Evolutionary conservation across 208 protist genomes (phyloP), one percentile per base, ranked within the genome.

Genomic region (Herpetomonas muscarum): DNA sequence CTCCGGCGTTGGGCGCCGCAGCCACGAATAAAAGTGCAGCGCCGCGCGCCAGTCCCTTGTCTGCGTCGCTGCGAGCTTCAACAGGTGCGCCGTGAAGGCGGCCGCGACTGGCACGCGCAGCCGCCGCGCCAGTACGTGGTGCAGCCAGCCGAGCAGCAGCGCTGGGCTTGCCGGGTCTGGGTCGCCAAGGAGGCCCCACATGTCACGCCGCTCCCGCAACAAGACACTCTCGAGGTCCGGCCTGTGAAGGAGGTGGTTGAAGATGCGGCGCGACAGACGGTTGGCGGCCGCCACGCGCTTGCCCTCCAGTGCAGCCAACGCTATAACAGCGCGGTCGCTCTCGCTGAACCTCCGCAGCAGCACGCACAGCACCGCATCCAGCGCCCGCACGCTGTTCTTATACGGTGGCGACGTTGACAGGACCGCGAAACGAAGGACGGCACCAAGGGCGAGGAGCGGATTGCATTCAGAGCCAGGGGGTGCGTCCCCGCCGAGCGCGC

Each of bases 101-200:
- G 86, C 82, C 1, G 70, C 55, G 15, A 93, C 59, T 1, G 86
- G 86, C 2, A 81, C 21, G 39, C 76, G 76, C 55, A 70, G 28
- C 7, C 34, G 51, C 1, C 70, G 73, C 17, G 70, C 65, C 34
- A 71, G 21, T 17, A 60, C 54, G 5, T 57, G 58, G 37, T 85
- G 74, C 21, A 84, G 29, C 17, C 66, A 61, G 0, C 67, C 64
- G 15, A 86, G 50, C 21, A 90, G 48, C 1, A 79, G 46, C 3
- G 64, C 24, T 12, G 66, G 50, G 34, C 52, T 45, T 12, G 55
- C 30, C 0, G 52, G 45, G 25, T 46, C 26, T 1, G 64, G 56
- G 13, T 41, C 34, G 25, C 62, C 30, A 25, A 81, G 55, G 10
- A 63, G 9, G 0, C 29, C 26, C 13, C 54, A 26, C 46, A 67